Conservation (phyloP, 139 green algal species). For the Tetraselmis chui region DNA sequence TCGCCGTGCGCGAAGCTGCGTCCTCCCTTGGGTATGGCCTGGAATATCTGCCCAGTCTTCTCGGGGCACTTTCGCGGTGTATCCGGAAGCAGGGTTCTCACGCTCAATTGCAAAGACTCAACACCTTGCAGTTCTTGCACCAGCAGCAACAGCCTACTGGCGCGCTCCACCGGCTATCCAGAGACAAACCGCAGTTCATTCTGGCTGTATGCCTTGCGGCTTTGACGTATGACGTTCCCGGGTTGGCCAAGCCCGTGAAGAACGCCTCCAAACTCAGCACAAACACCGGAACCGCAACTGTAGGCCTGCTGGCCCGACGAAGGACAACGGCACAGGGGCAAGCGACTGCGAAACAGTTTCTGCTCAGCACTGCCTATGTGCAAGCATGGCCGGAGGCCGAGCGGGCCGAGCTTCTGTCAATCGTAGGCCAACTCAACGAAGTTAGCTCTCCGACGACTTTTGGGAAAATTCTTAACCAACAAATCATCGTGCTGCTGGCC, state of each 20-base stretch:
- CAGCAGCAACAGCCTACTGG: not conserved
- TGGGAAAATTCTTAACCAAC: not conserved
- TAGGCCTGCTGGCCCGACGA: not conserved
- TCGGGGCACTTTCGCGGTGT: not conserved
- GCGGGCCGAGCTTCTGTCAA: not conserved
- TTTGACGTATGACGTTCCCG: not conserved
- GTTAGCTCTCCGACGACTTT: not conserved
- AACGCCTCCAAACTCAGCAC: not conserved
- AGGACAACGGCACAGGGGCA: not conserved
- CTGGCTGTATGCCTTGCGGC: not conserved
- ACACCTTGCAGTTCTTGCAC: not conserved
- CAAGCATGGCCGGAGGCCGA: not conserved
- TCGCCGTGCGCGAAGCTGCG: not conserved
- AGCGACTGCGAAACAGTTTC: not conserved
- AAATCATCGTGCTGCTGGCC: not conserved
- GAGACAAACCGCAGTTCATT: not conserved
- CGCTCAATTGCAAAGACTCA: not conserved
- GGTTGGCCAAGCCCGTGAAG: not conserved
- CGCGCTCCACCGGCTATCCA: not conserved
- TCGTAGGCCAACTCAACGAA: not conserved
- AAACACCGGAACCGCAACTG: not conserved
- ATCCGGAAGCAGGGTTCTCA: not conserved
- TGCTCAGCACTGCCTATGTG: not conserved
- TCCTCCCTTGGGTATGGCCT: not conserved
- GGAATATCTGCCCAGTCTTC: not conserved